phyloP scores from a whole-genome alignment of 129 eudicot species.

The Centella asiatica region DNA sequence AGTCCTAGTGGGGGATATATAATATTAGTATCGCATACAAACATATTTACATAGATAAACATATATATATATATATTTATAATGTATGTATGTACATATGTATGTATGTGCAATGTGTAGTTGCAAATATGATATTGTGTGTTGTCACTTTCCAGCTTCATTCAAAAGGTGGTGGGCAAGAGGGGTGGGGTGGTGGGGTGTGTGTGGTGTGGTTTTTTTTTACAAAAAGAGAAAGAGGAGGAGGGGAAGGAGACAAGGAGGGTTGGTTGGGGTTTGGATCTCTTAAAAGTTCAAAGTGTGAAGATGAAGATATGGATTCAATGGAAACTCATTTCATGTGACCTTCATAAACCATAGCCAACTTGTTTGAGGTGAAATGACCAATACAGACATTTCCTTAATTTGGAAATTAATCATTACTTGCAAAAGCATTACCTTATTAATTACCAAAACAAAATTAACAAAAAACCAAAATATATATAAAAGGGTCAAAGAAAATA shows the following conservation, averaged over 20 bases:
- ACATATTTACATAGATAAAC: too few relatives aligned
- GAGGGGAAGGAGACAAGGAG: slow-evolving; percentile 8
- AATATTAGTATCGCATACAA: too few relatives aligned
- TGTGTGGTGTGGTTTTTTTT: background rate
- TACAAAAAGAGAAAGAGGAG: background rate
- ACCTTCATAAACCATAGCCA: background rate
- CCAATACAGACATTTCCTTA: background rate
- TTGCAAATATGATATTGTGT: background rate
- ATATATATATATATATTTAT: background rate
- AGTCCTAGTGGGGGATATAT: slow-evolving; percentile 5
- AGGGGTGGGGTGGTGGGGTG: background rate
- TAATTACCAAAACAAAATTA: too few relatives aligned
- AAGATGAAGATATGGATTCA: slow-evolving; percentile 5
- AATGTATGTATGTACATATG: background rate
- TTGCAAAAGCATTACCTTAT: too few relatives aligned
- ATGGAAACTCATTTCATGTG: slow-evolving; percentile 7
- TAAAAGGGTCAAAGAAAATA: too few relatives aligned
- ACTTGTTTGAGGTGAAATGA: background rate
- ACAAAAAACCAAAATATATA: too few relatives aligned
- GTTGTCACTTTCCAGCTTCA: background rate
- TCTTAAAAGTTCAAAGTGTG: slow-evolving; percentile 3
- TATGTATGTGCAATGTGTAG: background rate
- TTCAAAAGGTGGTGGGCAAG: slow-evolving; percentile 4
- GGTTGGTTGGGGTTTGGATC: slow-evolving; percentile 7
- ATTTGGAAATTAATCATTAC: background rate